Evolutionary conservation across 1,139 yeast species (phyloP).

Genomic region (Pichia terricola): DNA sequence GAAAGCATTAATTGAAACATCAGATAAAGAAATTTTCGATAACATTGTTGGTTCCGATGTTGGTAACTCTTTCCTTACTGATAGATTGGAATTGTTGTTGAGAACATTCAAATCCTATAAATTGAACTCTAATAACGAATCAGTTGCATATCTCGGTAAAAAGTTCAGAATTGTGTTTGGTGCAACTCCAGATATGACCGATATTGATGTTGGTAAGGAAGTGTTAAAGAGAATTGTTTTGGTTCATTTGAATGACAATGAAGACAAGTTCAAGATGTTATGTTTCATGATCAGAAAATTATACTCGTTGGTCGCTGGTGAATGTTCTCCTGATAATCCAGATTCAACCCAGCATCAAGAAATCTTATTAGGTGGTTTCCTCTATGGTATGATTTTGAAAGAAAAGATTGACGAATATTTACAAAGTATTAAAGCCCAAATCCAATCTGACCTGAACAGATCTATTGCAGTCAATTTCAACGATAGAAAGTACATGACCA

Average conservation of each 20-base stretch:
- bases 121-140: constrained; percentile 73
- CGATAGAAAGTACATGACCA: constrained; percentile 72
- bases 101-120: constrained; percentile 79
- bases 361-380: constrained; percentile 88
- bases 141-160: constrained; percentile 89
- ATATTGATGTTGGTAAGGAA: constrained; percentile 83
- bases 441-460: constrained; percentile 73
- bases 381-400: constrained; percentile 92
- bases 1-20: constrained; percentile 83
- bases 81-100: constrained; percentile 88
- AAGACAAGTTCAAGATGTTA: constrained; percentile 77
- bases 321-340: constrained; percentile 95
- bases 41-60: constrained; percentile 89
- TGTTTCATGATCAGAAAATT: constrained; percentile 92
- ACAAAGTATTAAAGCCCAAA: constrained; percentile 59
- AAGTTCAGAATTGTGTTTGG: constrained; percentile 91
- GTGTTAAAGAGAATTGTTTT: constrained; percentile 76
- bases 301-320: constrained; percentile 92
- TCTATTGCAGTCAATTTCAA: constrained; percentile 76
- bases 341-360: constrained; percentile 99
- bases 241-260: constrained; percentile 67
- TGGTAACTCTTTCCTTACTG: constrained; percentile 86
- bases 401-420: constrained; percentile 94
- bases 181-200: constrained; percentile 80
- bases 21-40: constrained; percentile 90